Evolutionary conservation across 495 filamentous ascomycete species (phyloP).

Genomic region (Penicillium tannophilum): DNA sequence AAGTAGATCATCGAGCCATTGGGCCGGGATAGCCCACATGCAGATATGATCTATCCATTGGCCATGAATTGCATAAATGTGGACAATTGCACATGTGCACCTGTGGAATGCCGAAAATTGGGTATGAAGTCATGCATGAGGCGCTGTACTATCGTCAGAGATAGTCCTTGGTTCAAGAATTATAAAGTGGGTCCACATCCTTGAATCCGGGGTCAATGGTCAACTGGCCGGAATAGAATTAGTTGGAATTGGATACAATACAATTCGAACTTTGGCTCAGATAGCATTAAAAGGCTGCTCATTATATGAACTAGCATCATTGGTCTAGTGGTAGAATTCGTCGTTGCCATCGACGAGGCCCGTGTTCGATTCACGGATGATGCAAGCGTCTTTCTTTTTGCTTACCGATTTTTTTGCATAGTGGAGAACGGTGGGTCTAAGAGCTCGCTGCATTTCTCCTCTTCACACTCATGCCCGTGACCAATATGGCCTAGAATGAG

Average conservation of each 20-base stretch:
- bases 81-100: background rate
- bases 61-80: background rate
- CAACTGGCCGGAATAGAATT: no score
- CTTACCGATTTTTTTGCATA: background rate
- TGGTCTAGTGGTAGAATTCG: conserved; percentile 64
- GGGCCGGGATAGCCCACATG: background rate
- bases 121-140: background rate
- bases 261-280: background rate
- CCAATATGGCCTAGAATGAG: no score
- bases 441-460: no score
- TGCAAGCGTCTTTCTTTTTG: conserved; percentile 30
- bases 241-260: background rate
- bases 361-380: conserved; percentile 62
- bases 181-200: background rate
- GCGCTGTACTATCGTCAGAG: background rate
- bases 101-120: background rate
- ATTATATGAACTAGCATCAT: conserved; percentile 42
- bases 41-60: background rate
- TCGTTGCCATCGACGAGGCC: conserved; percentile 62
- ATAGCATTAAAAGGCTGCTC: accelerated
- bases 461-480: no score
- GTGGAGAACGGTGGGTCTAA: no score
- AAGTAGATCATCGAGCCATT: conserved; percentile 3
- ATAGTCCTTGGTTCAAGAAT: background rate
- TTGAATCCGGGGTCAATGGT: no score